Evolutionary conservation across 116 monocot genomes (phyloP).

Genomic region (Zostera marina): DNA sequence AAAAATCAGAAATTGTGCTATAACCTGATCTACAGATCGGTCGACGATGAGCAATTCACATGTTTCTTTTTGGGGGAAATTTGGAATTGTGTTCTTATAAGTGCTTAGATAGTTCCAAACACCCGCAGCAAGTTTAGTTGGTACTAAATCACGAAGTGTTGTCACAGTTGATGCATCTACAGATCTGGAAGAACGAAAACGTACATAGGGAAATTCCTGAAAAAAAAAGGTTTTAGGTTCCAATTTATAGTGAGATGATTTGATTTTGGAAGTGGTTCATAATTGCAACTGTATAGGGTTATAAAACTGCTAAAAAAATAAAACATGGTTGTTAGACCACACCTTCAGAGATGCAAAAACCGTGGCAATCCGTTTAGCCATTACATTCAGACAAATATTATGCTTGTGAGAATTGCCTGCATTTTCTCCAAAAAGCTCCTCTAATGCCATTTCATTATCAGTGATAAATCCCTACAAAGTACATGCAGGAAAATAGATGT

Average conservation of each 20-base stretch:
- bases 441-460: conserved; percentile 80
- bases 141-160: conserved; percentile 51
- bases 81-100: conserved; percentile 52
- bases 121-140: conserved; percentile 85
- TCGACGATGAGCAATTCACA: conserved; percentile 96
- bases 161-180: conserved; percentile 45
- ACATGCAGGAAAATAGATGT: neutral
- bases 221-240: neutral
- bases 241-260: neutral
- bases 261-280: too few species aligned
- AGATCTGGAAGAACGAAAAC: conserved; percentile 68
- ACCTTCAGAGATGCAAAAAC: conserved; percentile 82
- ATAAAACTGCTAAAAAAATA: neutral
- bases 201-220: conserved; percentile 89
- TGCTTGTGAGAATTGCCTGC: conserved; percentile 48
- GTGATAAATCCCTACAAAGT: conserved; percentile 64
- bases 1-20: neutral
- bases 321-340: neutral
- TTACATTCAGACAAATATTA: conserved; percentile 49
- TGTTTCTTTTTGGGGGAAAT: conserved; percentile 80
- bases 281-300: neutral
- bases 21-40: conserved; percentile 81
- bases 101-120: conserved; percentile 69
- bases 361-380: conserved; percentile 82
- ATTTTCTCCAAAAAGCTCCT: conserved; percentile 80